A percentile compares a stretch with the other conserved stretches of the same genome.
Conservation (phyloP, 192 early-diverging fungal species). For the Chytriomyces sp. region DNA sequence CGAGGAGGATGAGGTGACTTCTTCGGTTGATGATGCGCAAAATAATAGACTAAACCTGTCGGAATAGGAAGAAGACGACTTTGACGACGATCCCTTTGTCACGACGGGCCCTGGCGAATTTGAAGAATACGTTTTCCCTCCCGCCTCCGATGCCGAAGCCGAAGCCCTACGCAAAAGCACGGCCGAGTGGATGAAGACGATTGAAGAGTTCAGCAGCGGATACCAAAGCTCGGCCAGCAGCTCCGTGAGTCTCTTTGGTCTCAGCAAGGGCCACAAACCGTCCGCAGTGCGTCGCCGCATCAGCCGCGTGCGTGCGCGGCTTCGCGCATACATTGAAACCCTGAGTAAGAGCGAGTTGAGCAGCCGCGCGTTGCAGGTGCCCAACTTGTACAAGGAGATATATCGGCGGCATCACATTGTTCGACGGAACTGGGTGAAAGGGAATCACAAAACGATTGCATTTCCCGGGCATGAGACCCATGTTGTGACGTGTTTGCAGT, state of each 20-base stretch:
- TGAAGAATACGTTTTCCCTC: background rate
- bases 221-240: background rate
- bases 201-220: conserved; percentile 15
- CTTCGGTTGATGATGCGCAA: background rate
- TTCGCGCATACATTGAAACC: conserved; percentile 14
- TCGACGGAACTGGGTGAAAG: conserved; percentile 83
- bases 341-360: conserved; percentile 12
- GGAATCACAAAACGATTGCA: conserved; percentile 71
- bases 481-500: conserved; percentile 95
- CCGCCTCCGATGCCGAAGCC: background rate
- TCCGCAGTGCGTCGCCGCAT: background rate
- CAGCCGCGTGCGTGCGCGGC: background rate
- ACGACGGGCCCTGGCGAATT: background rate
- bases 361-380: background rate
- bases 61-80: background rate
- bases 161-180: background rate
- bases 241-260: background rate
- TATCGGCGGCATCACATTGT: conserved; percentile 81
- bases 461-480: conserved; percentile 81
- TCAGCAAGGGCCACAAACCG: too few species aligned
- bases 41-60: too few species aligned
- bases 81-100: background rate
- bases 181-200: conserved; percentile 6
- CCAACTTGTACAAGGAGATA: conserved; percentile 75
- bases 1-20: conserved; percentile 16